Percentiles rank a stretch among this genome's conserved stretches.
Evolutionary conservation across 306 rosid species (phyloP).

Genomic region (Medicago ruthenica): DNA sequence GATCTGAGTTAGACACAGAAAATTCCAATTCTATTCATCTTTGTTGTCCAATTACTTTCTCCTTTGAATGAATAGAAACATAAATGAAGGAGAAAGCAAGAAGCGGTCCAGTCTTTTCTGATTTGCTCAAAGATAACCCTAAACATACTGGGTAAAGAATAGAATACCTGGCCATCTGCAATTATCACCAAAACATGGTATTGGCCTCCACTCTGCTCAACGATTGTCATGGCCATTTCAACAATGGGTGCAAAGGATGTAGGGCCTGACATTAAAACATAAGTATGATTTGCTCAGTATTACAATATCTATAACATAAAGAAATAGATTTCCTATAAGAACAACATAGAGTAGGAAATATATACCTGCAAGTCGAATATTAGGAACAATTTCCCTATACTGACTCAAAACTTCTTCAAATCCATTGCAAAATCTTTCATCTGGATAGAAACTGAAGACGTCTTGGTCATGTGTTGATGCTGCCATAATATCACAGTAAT

Average conservation of each 20-base stretch:
- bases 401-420: conserved; percentile 88
- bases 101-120: conserved; percentile 6
- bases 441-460: conserved; percentile 84
- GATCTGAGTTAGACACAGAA: too few relatives aligned
- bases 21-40: background rate
- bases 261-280: conserved; percentile 68
- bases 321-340: conserved; percentile 9
- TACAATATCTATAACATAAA: conserved; percentile 17
- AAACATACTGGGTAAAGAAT: conserved; percentile 12
- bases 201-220: conserved; percentile 89
- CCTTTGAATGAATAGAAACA: background rate
- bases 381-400: conserved; percentile 81
- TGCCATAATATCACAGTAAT: conserved; percentile 52
- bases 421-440: conserved; percentile 79
- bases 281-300: conserved; percentile 15
- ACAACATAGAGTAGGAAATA: conserved; percentile 42
- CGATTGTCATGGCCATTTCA: conserved; percentile 96
- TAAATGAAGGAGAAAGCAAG: conserved; percentile 4
- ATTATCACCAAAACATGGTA: conserved; percentile 68
- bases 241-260: conserved; percentile 89
- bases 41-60: background rate
- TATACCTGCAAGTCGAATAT: conserved; percentile 84
- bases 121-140: conserved; percentile 8
- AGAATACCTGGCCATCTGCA: conserved; percentile 96
- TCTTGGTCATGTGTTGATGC: conserved; percentile 92